Percentiles rank a stretch among this genome's conserved stretches.
Conservation (phyloP, 1,139 yeast genomes). For the Candida buenavistaensis region DNA sequence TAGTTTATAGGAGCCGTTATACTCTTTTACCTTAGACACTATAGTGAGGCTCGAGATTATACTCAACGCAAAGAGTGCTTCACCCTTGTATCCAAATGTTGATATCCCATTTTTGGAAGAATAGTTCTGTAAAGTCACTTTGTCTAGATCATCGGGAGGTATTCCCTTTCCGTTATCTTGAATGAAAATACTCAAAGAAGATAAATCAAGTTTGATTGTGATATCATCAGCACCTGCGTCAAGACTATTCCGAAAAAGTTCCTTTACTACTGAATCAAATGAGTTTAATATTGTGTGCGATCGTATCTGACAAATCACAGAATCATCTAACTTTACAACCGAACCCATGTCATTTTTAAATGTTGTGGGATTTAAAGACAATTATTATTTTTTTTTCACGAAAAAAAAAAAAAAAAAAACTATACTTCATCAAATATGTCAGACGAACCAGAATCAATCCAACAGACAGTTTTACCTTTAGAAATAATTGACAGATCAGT, state of each 20-base stretch:
- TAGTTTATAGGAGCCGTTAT: slow-evolving; percentile 8
- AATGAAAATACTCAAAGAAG: slow-evolving; percentile 58
- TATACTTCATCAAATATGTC: slow-evolving; percentile 3
- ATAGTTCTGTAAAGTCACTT: slow-evolving; percentile 65
- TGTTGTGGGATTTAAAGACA: not conserved
- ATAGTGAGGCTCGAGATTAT: slow-evolving; percentile 34
- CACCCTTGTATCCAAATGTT: slow-evolving; percentile 83
- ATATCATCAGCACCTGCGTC: slow-evolving; percentile 72
- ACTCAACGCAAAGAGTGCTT: slow-evolving; percentile 67
- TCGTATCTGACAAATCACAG: slow-evolving; percentile 13
- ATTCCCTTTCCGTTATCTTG: slow-evolving; percentile 83
- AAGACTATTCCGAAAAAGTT: slow-evolving; percentile 74
- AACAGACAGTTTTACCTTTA: slow-evolving; percentile 58
- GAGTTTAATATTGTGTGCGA: slow-evolving; percentile 16
- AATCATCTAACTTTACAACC: slow-evolving; percentile 13
- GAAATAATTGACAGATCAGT: slow-evolving; percentile 88
- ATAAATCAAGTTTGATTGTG: slow-evolving; percentile 62
- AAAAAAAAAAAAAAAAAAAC: not conserved
- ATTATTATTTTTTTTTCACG: not conserved
- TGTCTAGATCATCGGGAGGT: slow-evolving; percentile 50
- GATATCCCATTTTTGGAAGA: slow-evolving; percentile 66
- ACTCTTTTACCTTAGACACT: slow-evolving; percentile 27
- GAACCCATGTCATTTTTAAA: slow-evolving; percentile 6
- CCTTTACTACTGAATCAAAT: slow-evolving; percentile 55
- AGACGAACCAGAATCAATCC: slow-evolving; percentile 9